These are phyloP conservation scores for Solanum bukasovii DNA, from an alignment of 257 asterid genomes.

Conservation along the genomic window DNA sequence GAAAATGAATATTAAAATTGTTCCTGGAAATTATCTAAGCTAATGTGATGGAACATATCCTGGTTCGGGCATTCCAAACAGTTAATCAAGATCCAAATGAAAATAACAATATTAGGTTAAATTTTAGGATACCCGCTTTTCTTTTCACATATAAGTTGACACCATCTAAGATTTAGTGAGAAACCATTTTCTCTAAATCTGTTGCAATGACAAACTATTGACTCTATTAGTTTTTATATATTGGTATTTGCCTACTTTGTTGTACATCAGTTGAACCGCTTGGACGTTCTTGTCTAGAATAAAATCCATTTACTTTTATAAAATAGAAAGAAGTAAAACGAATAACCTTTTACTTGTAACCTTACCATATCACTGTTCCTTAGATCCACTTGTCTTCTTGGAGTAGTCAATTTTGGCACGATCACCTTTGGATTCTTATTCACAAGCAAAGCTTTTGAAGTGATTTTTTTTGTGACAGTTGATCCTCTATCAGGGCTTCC, in stretches of 20 bases:
- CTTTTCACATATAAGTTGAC: background rate
- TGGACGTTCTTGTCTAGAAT: background rate
- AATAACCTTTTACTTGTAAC: background rate
- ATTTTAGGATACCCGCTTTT: background rate
- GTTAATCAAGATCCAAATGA: background rate
- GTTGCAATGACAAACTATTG: background rate
- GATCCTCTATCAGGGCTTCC: slow-evolving; percentile 46
- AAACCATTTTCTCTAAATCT: background rate
- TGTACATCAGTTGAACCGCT: background rate
- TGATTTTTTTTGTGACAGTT: slow-evolving; percentile 39
- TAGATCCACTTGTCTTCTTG: slow-evolving; percentile 41
- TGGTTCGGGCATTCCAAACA: background rate
- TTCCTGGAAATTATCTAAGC: background rate
- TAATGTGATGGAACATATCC: background rate
- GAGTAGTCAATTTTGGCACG: slow-evolving; percentile 29
- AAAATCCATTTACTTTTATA: background rate
- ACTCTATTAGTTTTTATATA: background rate
- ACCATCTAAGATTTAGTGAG: background rate
- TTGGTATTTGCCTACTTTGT: background rate
- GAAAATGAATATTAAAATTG: background rate
- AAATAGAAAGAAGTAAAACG: background rate
- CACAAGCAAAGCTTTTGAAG: slow-evolving; percentile 31
- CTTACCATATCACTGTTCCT: slow-evolving; percentile 60
- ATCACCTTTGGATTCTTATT: slow-evolving; percentile 23
- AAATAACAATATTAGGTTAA: background rate